phyloP scores from a whole-genome alignment of 1,284 basidiomycete genomes.

The Boletus semigastroideus region DNA sequence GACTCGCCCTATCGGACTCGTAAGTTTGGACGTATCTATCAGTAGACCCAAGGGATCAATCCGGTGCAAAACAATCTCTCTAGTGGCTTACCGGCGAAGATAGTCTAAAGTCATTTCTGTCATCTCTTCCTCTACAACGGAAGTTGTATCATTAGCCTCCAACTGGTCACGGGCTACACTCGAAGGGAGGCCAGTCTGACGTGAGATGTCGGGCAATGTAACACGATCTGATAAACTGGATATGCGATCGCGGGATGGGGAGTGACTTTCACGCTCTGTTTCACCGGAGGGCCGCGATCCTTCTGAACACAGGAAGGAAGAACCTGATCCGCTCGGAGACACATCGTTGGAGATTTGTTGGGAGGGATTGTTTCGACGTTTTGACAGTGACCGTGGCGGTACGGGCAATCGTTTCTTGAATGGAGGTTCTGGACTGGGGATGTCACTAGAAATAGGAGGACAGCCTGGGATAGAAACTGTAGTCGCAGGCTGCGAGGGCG shows the following conservation, averaged over 20 bases:
- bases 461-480: background rate
- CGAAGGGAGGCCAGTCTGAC: background rate
- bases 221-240: background rate
- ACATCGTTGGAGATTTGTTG: background rate
- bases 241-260: background rate
- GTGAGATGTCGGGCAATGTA: background rate
- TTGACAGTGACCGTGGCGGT: conserved; percentile 17
- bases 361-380: conserved; percentile 6
- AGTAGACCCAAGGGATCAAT: conserved; percentile 7
- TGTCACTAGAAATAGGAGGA: background rate
- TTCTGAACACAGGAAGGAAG: background rate
- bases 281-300: conserved; percentile 1
- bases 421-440: background rate
- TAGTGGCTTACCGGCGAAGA: conserved; percentile 27
- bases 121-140: conserved; percentile 24
- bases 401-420: conserved; percentile 14
- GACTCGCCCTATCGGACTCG: conserved; percentile 31
- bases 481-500: background rate
- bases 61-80: background rate
- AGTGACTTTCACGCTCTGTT: background rate
- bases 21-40: conserved; percentile 33
- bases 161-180: background rate
- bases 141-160: background rate
- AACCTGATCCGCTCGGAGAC: background rate
- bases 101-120: conserved; percentile 32